Base-by-base conservation (phyloP, 257 asterid genomes). In the Coffea eugenioides region DNA sequence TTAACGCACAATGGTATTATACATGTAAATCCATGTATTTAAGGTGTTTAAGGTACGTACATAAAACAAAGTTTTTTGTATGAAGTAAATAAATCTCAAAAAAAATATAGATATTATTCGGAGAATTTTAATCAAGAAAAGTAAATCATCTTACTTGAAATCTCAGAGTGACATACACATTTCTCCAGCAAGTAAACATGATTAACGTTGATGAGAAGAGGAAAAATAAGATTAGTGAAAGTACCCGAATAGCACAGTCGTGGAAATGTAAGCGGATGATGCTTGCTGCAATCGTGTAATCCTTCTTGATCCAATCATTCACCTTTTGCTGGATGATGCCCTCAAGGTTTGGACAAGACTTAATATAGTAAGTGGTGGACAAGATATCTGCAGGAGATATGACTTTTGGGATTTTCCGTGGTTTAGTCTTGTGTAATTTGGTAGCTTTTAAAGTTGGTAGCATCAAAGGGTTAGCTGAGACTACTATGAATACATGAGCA, bases 251-350 rank as follows among this genome's bases (percentile, higher is more conserved):
- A 36, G 86, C 27, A 76, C 93, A 89, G 56, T 91, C 96, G 68
- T 84, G 93, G 87, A 85, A 91, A 77, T 91, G 93, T 21, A 91
- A 87, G 73, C 85, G 85, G 66, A 90, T 87, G 87, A 90, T 87
- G 52, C 91, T 82, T 4, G 95, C 88, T 45, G 93, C 93, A 5
- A 89, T 82, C 0, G 95, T 89, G 75, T 88, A 75, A 75, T 91
- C 95, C 62, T 85, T 88, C 68, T 77, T 82, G 68, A 89, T 45
- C 92, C 95, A 91, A 10, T 48, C 43, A 0, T 49, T 5, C 18
- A 91, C 69, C 48, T 80, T 86, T 41, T 74, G 62, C 78, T 88
- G 89, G 57, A 91, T 66, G 65, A 91, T 89, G 7, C 54, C 80
- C 72, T 89, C 93, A 12, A 91, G 78, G 4, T 88, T 61, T 0